Evolutionary conservation across 371 early-diverging fungal genomes (phyloP).

Genomic region (Rhizopus microsporus): DNA sequence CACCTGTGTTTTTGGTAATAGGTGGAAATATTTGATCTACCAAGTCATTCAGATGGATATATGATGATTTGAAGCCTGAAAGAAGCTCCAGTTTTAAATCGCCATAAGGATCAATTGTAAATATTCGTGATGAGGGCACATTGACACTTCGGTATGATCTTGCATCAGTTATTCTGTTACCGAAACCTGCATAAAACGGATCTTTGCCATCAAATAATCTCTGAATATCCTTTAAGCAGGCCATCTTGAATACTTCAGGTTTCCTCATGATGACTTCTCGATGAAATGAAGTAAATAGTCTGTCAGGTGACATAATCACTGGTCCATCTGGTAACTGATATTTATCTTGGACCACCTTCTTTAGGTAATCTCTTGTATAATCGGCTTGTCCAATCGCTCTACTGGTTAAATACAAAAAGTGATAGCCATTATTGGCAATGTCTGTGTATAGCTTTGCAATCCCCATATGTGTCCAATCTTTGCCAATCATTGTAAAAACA

Average conservation of each 20-base stretch:
- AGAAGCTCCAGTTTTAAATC: constrained; percentile 91
- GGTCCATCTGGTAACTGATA: constrained; percentile 96
- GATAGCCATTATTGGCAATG: constrained; percentile 94
- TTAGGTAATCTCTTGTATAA: constrained; percentile 91
- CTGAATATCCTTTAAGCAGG: constrained; percentile 91
- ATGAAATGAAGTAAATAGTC: constrained; percentile 91
- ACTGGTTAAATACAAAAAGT: constrained; percentile 95
- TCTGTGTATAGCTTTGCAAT: constrained; percentile 96
- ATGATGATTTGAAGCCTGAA: constrained; percentile 81
- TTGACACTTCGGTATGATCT: constrained; percentile 94
- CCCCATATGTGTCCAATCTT: constrained; percentile 98
- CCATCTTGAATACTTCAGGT: constrained; percentile 98
- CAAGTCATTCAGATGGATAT: constrained; percentile 86
- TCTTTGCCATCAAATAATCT: constrained; percentile 77
- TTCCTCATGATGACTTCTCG: constrained; percentile 95
- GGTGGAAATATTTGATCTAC: constrained; percentile 97
- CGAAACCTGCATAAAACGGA: constrained; percentile 99
- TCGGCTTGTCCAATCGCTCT: constrained; percentile 97
- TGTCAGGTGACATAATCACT: constrained; percentile 96
- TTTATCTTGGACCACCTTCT: constrained; percentile 86
- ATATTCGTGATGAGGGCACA: constrained; percentile 93
- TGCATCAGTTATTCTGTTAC: constrained; percentile 94
- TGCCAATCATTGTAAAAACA: constrained; percentile 96
- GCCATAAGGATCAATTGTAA: constrained; percentile 95
- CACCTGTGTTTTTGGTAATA: constrained; percentile 15